These are phyloP conservation scores for Coelastrella sp. DNA, from an alignment of 139 green algal genomes.

Conservation along the genomic window DNA sequence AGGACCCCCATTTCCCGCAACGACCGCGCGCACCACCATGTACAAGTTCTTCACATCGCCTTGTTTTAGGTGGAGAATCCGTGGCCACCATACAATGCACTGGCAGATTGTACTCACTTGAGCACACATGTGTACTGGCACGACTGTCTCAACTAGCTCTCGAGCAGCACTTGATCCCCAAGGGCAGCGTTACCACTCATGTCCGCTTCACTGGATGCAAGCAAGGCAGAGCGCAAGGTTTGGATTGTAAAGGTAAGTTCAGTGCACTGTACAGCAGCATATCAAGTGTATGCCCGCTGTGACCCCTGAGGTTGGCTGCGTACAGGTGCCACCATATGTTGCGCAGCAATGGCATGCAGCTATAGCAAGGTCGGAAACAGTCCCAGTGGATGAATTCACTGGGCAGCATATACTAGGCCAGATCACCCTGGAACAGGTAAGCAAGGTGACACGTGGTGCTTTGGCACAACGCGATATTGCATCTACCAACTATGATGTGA, in stretches of 20 bases:
- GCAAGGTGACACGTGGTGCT: neutral
- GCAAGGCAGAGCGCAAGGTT: slow-evolving; percentile 16
- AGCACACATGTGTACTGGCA: no score
- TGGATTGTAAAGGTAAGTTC: slow-evolving; percentile 40
- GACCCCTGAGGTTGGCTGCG: neutral
- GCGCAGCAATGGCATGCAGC: slow-evolving; percentile 60
- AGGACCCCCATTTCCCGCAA: no score
- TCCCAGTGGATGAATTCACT: slow-evolving; percentile 41
- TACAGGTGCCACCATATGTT: slow-evolving; percentile 65
- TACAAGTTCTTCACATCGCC: no score
- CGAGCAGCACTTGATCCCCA: neutral
- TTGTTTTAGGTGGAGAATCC: no score
- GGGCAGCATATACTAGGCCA: neutral
- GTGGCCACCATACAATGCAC: no score
- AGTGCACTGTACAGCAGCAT: neutral
- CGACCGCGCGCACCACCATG: no score
- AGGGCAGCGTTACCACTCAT: neutral
- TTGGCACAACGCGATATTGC: no score
- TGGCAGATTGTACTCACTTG: no score
- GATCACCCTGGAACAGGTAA: slow-evolving; percentile 22
- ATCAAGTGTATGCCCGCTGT: neutral
- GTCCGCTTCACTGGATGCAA: neutral
- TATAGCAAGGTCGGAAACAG: slow-evolving; percentile 29
- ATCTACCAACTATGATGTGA: no score
- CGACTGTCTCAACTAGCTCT: no score